Percentiles rank a stretch among this genome's conserved stretches.
phyloP scores from a whole-genome alignment of 2,329 filamentous ascomycete species.

The Fusarium sp. region DNA sequence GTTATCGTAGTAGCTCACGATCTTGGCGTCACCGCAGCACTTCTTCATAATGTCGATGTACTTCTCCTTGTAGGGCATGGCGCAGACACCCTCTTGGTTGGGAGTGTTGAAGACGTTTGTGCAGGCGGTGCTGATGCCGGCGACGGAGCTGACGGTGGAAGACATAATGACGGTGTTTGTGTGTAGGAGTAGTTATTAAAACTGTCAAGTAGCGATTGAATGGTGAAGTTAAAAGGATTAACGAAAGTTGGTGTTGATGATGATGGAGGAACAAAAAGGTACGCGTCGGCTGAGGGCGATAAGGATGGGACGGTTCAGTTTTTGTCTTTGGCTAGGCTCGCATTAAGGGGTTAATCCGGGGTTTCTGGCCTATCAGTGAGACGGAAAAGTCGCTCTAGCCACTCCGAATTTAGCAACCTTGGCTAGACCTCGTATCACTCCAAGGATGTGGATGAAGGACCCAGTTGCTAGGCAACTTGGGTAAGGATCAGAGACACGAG shows the following conservation, averaged over 20 bases:
- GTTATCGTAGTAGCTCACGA: slow-evolving; percentile 58
- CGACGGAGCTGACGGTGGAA: slow-evolving; percentile 27
- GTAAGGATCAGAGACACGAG: not conserved
- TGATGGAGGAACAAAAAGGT: slow-evolving; percentile 5
- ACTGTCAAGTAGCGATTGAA: slow-evolving; percentile 2
- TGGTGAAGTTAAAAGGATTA: not conserved
- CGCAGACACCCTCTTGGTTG: slow-evolving; percentile 57
- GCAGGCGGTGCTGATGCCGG: slow-evolving; percentile 22
- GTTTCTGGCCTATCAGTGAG: slow-evolving; percentile 6
- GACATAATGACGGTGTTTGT: slow-evolving; percentile 44
- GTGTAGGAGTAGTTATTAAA: not conserved
- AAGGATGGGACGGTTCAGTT: not conserved
- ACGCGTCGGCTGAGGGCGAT: not conserved
- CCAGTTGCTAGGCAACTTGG: slow-evolving; percentile 33
- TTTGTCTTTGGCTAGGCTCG: slow-evolving; percentile 25
- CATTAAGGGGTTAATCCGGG: slow-evolving; percentile 37
- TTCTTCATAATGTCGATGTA: slow-evolving; percentile 55
- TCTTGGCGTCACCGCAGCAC: slow-evolving; percentile 58
- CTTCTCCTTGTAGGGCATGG: slow-evolving; percentile 52
- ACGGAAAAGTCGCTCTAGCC: not conserved
- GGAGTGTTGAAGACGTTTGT: slow-evolving; percentile 55
- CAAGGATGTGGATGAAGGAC: slow-evolving; percentile 12
- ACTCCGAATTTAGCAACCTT: slow-evolving; percentile 27
- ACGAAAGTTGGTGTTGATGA: slow-evolving; percentile 18
- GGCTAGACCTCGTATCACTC: slow-evolving; percentile 27